Base-by-base conservation (phyloP, 1,284 basidiomycete genomes). In the Golubevia pallescens region DNA sequence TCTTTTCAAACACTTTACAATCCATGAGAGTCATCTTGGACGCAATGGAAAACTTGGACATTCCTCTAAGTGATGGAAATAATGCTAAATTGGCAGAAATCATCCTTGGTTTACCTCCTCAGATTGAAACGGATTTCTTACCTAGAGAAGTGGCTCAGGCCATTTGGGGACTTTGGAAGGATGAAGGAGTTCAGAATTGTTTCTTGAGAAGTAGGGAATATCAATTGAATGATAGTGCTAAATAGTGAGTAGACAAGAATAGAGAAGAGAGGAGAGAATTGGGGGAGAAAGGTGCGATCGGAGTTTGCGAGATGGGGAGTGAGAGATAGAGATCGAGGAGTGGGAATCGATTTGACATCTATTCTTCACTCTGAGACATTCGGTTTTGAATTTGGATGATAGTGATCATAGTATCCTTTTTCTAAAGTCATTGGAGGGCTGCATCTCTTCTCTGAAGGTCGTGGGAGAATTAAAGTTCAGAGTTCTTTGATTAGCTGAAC, bases 211-310 rank as follows among this genome's bases (percentile, higher is more conserved):
- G 92, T 51, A 90, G 94, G 66, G 95, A 98, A 87, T 94, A 96
- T 88, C 95, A 99, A 87, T 89, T 99, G 34, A 97, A 97, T 87
- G 95, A 98, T 87, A 93, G 92, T 16, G 95, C 95, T 0, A 90
- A 93, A 57, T 97, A 97, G 89, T 89, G 64, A 81, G 88, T 86
- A 23, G 8, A 16, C 20, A 13, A 38, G 34, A 38, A 4, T 5
- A 4, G 42, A 48, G 42, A 13, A 16, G 42, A 48, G 42, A 16
- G 16, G 42, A 16, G 42, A 48, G 42, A 48, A 48, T 10, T 10
- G 42, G 16, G 42, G 13, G 42, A 48, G 42, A 48, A 16, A 10
- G 42, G 28, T 28, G 28, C 28, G 28, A 28, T 28, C 28, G 28
- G 28, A 28, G 28, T 28, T 28, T 28, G 28, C 28, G 28, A 28